These are phyloP conservation scores for Phytophthora uliginosa DNA, from an alignment of 352 stramenopile species.

Conservation along the genomic window DNA sequence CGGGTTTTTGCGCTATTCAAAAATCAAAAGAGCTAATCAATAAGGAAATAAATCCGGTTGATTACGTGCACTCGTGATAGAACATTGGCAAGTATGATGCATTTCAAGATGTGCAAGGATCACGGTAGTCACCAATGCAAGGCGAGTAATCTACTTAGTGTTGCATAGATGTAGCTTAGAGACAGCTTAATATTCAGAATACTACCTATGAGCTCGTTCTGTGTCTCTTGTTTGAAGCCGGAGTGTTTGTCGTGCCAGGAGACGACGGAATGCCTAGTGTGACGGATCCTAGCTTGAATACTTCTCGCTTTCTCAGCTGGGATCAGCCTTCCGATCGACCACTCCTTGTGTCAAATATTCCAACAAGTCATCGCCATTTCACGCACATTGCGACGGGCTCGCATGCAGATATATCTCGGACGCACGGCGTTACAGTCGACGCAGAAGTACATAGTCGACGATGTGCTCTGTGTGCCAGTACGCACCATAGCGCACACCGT, in stretches of 20 bases:
- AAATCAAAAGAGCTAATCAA: background rate
- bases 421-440: background rate
- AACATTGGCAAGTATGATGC: background rate
- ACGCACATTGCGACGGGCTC: background rate
- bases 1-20: background rate
- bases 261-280: background rate
- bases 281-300: no score
- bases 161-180: background rate
- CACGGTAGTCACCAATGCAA: background rate
- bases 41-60: background rate
- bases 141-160: background rate
- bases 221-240: background rate
- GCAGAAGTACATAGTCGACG: conserved; percentile 7
- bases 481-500: background rate
- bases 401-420: conserved; percentile 3
- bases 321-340: conserved; percentile 3
- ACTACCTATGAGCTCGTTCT: background rate
- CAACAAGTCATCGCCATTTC: conserved; percentile 6
- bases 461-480: background rate
- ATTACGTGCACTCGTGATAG: background rate
- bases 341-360: conserved; percentile 14
- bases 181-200: background rate
- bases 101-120: background rate
- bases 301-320: background rate
- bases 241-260: background rate